Evolutionary conservation across 2,329 filamentous ascomycete species (phyloP).

Genomic region (Hymenoscyphus albidus): DNA sequence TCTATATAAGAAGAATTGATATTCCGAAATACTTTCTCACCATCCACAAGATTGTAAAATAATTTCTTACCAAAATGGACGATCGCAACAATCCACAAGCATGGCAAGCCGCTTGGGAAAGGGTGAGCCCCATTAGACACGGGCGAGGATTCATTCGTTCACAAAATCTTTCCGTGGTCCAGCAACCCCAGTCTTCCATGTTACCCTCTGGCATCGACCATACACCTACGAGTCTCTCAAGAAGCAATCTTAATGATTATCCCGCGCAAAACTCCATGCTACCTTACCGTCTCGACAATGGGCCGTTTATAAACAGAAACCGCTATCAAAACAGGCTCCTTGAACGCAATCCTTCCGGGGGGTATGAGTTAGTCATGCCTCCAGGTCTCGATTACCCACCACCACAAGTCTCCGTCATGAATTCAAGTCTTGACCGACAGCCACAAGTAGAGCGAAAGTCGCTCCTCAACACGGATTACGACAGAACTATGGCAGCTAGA

Average conservation of each 20-base stretch:
- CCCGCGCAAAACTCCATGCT: neutral
- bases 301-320: neutral
- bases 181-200: neutral
- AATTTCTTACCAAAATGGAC: no score
- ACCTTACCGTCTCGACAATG: neutral
- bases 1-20: no score
- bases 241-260: neutral
- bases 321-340: neutral
- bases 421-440: neutral
- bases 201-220: neutral
- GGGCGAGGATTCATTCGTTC: neutral
- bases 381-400: neutral
- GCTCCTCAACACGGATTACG: neutral
- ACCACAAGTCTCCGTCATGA: neutral
- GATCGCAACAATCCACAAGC: no score
- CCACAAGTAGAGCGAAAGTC: neutral
- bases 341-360: no score
- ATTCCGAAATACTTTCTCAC: no score
- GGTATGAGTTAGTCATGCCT: neutral
- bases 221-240: neutral
- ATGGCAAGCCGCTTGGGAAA: neutral
- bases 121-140: neutral
- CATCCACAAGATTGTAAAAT: no score
- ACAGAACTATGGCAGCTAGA: conserved; percentile 10
- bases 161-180: neutral